phyloP scores from a whole-genome alignment of 345 rosid genomes.

The Rhizophora mangle region DNA sequence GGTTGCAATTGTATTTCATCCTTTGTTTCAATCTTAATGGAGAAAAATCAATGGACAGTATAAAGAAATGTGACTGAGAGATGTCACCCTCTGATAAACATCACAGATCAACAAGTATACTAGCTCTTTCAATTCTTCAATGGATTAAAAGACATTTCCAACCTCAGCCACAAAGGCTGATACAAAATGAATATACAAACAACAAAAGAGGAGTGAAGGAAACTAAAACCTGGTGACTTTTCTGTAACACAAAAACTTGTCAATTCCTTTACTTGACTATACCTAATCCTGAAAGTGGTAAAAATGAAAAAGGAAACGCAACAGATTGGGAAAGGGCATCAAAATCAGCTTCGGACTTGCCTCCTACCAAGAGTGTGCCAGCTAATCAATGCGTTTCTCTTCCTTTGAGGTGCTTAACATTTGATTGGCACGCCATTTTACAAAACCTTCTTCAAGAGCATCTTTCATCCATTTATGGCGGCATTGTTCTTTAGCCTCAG shows the following conservation, averaged over 20 bases:
- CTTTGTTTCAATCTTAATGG: no score
- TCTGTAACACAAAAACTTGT: not conserved
- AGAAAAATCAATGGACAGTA: no score
- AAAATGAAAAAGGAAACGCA: not conserved
- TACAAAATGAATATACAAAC: no score
- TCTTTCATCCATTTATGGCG: slow-evolving; percentile 48
- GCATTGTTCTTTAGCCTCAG: slow-evolving; percentile 39
- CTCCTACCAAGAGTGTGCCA: not conserved
- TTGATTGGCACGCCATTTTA: slow-evolving; percentile 29
- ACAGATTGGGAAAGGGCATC: not conserved
- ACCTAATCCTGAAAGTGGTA: not conserved
- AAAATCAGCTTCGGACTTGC: not conserved
- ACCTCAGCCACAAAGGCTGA: no score
- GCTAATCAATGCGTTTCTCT: not conserved
- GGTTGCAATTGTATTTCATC: not conserved
- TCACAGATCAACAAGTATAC: no score
- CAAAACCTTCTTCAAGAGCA: slow-evolving; percentile 36
- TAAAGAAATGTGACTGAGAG: no score
- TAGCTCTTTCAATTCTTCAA: no score
- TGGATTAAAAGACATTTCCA: no score
- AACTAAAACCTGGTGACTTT: no score
- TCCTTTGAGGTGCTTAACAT: slow-evolving; percentile 9
- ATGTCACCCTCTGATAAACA: no score
- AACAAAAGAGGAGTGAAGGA: not conserved
- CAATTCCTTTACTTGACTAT: not conserved